Base-by-base conservation (phyloP, 108 stramenopile genomes). In the Cyclotella cryptica region DNA sequence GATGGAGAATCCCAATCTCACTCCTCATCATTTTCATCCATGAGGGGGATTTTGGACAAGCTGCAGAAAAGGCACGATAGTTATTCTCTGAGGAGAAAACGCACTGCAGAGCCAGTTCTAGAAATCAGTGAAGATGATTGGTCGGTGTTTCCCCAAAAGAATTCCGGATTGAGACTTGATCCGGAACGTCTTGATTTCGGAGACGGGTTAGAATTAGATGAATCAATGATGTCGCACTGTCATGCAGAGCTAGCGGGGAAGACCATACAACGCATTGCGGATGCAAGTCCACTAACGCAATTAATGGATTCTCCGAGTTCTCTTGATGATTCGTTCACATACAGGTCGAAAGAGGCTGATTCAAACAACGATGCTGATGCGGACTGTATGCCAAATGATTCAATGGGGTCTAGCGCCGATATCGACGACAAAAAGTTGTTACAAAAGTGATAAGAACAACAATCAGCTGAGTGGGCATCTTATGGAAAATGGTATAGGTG, bases 61-160 rank as follows among this genome's bases (percentile, higher is more conserved):
- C 57, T 84, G 60, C 66, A 84, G 43, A 73, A 66, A 54, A 84
- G 68, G 27, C 52, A 84, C 51, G 77, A 64, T 8, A 39, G 47
- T 46, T 71, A 70, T 13, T 63, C 69, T 27, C 24, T 62, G 14
- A 71, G 62, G 69, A 62, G 63, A 44, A 72, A 61, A 39, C 69
- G 66, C 29, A 40, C 45, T 54, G 12, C 29, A 49, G 61, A 72
- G 44, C 61, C 71, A 40, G 24, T 49, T 60, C 43, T 61, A 61
- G 55, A 55, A 41, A 58, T 39, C 11, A 10, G 43, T 46, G 55
- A 26, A 21, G 51, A 39, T 11, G 15, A 39, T 46, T 27, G 57
- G 13, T 58, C 22, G 57, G 57, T 63, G n/a, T 27, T 18, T 10
- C 7, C 40, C 27, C 27, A n/a, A 63, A 0, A 39, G 39, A n/a